A percentile compares a stretch with the other conserved stretches of the same genome.
Evolutionary conservation across 176 grass and related monocot species (phyloP).

Genomic region (Cenchrus purpureus): DNA sequence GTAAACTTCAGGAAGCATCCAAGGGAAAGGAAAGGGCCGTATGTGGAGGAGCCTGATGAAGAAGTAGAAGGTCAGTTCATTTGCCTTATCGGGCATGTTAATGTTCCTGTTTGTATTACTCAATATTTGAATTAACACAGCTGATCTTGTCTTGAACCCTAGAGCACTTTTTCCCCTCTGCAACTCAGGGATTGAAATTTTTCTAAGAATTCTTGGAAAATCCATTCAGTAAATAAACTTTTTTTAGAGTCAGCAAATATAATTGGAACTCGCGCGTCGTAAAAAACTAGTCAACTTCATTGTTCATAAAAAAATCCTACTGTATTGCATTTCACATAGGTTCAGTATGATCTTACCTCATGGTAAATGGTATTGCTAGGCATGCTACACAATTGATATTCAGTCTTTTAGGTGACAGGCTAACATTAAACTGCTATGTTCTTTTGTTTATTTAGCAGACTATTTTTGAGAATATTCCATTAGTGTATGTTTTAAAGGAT

Average conservation of each 20-base stretch:
- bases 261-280: background rate
- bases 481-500: slow-evolving; percentile 15
- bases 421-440: slow-evolving; percentile 6
- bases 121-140: background rate
- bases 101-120: background rate
- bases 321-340: background rate
- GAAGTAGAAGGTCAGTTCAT: slow-evolving; percentile 56
- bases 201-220: background rate
- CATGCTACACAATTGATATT: background rate
- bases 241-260: background rate
- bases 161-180: background rate
- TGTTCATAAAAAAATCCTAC: background rate
- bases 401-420: background rate
- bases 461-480: background rate
- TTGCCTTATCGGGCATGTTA: background rate
- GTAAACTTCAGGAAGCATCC: slow-evolving; percentile 58
- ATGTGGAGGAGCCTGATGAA: slow-evolving; percentile 61
- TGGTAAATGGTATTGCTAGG: background rate
- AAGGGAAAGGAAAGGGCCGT: slow-evolving; percentile 51
- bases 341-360: background rate
- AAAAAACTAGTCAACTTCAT: slow-evolving; percentile 10
- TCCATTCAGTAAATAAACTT: background rate
- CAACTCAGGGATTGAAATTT: background rate
- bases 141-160: background rate
- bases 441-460: background rate